phyloP scores from a whole-genome alignment of 805 yeast species.

The Schwanniomyces sp. region DNA sequence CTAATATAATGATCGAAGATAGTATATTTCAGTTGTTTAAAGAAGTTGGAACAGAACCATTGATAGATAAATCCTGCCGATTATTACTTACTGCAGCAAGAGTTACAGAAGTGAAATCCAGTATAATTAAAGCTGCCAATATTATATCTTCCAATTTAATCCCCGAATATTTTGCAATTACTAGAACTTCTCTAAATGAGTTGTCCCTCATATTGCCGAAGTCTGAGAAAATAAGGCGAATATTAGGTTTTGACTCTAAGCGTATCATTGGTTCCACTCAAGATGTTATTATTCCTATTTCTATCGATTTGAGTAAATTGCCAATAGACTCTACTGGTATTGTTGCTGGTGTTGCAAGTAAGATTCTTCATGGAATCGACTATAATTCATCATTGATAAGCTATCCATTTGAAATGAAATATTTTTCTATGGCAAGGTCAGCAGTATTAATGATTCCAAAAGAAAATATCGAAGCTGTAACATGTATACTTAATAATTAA shows the following conservation, averaged over 20 bases:
- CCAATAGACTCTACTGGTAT: constrained; percentile 66
- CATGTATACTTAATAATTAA: constrained; percentile 15
- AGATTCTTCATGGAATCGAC: constrained; percentile 35
- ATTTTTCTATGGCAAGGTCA: constrained; percentile 59
- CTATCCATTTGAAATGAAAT: constrained; percentile 49
- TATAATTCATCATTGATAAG: constrained; percentile 11
- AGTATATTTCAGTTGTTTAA: constrained; percentile 37
- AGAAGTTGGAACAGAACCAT: constrained; percentile 42
- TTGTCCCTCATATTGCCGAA: constrained; percentile 49
- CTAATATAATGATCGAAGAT: constrained; percentile 19
- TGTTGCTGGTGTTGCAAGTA: constrained; percentile 62
- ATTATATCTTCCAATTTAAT: constrained; percentile 26
- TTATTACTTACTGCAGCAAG: constrained; percentile 61
- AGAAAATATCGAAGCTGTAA: constrained; percentile 41
- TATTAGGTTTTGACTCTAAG: constrained; percentile 40
- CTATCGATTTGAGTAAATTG: constrained; percentile 50
- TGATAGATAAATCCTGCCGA: constrained; percentile 36
- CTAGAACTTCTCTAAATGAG: constrained; percentile 52
- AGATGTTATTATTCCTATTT: constrained; percentile 57
- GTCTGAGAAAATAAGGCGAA: constrained; percentile 30
- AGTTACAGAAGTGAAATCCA: constrained; percentile 42
- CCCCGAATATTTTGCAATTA: constrained; percentile 51
- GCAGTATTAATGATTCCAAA: constrained; percentile 61
- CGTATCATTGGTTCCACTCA: constrained; percentile 55
- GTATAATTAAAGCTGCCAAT: constrained; percentile 44